Conservation (phyloP, 2,329 filamentous ascomycete species). For the Rhynchosporium secalis region DNA sequence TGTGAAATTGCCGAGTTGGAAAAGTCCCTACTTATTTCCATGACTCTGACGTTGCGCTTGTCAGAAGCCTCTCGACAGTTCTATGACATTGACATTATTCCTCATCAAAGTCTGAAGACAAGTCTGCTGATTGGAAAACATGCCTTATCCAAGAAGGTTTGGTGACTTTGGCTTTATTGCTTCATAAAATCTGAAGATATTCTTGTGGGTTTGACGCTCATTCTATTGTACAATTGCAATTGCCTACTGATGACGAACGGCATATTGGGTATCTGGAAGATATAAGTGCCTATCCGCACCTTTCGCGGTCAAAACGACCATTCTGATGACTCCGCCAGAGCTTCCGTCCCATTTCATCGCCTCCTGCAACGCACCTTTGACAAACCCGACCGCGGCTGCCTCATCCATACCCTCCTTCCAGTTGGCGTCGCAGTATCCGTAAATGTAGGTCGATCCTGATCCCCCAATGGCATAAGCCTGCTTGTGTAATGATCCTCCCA, state of each 20-base stretch:
- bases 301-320: conserved; percentile 91
- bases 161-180: too few relatives aligned
- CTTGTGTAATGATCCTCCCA: conserved; percentile 97
- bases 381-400: conserved; percentile 84
- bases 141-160: too few relatives aligned
- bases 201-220: neutral
- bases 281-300: conserved; percentile 94
- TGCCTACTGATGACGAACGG: conserved; percentile 52
- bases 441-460: conserved; percentile 98
- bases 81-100: too few relatives aligned
- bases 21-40: too few relatives aligned
- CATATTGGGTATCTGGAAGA: conserved; percentile 86
- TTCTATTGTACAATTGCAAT: conserved; percentile 46
- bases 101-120: too few relatives aligned
- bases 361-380: conserved; percentile 86
- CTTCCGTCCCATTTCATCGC: conserved; percentile 99
- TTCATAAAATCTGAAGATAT: too few relatives aligned
- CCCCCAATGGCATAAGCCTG: conserved; percentile 94
- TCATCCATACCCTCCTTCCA: conserved; percentile 96
- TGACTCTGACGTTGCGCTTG: too few relatives aligned
- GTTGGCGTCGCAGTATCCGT: conserved; percentile 96
- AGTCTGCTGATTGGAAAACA: too few relatives aligned
- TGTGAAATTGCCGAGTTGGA: too few relatives aligned
- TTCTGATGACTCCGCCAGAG: conserved; percentile 95
- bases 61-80: too few relatives aligned